These are phyloP conservation scores for Alternaria triticina DNA, from an alignment of 2,329 filamentous ascomycete genomes.

Conservation along the genomic window DNA sequence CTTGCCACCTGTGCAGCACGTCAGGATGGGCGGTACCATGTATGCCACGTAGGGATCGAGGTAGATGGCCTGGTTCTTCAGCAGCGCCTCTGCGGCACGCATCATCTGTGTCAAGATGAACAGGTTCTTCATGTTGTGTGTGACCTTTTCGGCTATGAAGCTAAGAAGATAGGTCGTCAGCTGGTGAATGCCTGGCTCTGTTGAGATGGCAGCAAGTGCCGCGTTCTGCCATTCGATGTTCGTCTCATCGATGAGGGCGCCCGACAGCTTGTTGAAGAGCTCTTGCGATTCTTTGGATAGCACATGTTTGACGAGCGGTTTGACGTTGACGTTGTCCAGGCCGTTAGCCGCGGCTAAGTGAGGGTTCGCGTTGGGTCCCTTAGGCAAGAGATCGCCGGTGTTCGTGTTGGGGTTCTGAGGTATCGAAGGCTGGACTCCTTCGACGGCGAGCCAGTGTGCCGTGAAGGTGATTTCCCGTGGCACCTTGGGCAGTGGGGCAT, in stretches of 20 bases:
- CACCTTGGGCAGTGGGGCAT: constrained; percentile 92
- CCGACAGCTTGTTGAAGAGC: constrained; percentile 95
- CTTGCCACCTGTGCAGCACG: constrained; percentile 85
- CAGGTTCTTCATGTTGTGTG: constrained; percentile 87
- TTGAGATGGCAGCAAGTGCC: constrained; percentile 81
- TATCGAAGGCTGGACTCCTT: constrained; percentile 95
- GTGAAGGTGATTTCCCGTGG: constrained; percentile 92
- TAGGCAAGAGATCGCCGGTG: constrained; percentile 87
- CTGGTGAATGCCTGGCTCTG: constrained; percentile 93
- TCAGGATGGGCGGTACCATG: constrained; percentile 86
- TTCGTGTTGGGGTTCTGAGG: constrained; percentile 91
- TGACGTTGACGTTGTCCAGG: constrained; percentile 81
- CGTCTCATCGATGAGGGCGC: constrained; percentile 84
- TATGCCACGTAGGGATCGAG: constrained; percentile 71
- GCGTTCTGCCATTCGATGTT: constrained; percentile 87
- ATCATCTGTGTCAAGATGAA: constrained; percentile 92
- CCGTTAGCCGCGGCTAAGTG: constrained; percentile 83
- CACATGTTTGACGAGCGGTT: constrained; percentile 93
- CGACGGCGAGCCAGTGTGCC: constrained; percentile 95
- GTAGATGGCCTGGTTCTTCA: constrained; percentile 82
- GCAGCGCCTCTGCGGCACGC: constrained; percentile 82
- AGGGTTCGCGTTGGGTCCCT: constrained; percentile 86
- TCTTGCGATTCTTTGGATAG: constrained; percentile 94
- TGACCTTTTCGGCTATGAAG: constrained; percentile 95
- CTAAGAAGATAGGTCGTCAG: constrained; percentile 95